Base-by-base conservation (phyloP, 2,329 filamentous ascomycete genomes). In the Pseudocercospora ulei region DNA sequence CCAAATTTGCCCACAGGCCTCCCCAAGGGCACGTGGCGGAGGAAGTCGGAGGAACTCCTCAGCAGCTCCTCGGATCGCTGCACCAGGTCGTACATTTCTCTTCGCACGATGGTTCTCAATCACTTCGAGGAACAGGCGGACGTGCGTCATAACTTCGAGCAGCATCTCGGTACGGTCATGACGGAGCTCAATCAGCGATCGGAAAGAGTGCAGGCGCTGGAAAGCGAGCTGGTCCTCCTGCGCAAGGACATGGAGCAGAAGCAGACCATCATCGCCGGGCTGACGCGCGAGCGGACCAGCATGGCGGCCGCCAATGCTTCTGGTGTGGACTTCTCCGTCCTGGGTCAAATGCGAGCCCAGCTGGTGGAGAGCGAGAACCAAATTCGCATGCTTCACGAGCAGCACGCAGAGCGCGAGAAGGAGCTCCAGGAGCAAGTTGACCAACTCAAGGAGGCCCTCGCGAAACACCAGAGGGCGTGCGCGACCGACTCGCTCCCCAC, bases 211-310 rank as follows among this genome's bases (percentile, higher is more conserved):
- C 83, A 92, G 56, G 79, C 87, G 53, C 70, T 98, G 8, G 90
- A 98, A 61, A 77, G 78, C 4, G 88, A 94, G 51, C 75, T 95
- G 40, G 69, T 78, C 16, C 78, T 76, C 3, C 76, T 86, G 13
- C 90, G 84, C 67, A 94, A 86, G 66, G 90, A 98, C 62, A 93
- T 96, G 80, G 90, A 98, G 58, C 79, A 75, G 47, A 98, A 98
- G 73, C 86, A 88, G 69, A 83, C 84, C 18, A 87, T 98, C 57
- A 96, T 98, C 52, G 84, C 85, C 18, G 90, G 90, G 4, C 70
- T 98, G 47, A 93, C 90, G 3, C 80, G 90, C 38, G 92, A 98
- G 62, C 73, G 92, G 43, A 88, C 85, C 2, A 95, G 86, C 64
- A 72, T 95, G 65, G 85, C 88, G 59, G 73, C 70, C 59, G 70